Evolutionary conservation across 768 basidiomycete species (phyloP).

Genomic region (Tricholoma furcatifolium): DNA sequence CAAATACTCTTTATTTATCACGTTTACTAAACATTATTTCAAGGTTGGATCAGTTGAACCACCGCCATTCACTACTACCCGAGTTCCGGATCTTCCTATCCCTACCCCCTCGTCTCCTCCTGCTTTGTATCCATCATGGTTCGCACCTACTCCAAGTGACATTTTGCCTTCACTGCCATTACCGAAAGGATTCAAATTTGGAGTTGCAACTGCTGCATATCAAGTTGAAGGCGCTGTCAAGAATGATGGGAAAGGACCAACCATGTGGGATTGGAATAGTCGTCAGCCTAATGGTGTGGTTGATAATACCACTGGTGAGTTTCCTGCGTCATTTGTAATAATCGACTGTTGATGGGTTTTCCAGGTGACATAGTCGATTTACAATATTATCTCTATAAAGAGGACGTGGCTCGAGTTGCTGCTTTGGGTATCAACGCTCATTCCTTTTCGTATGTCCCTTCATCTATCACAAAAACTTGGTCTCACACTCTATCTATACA

Average conservation of each 20-base stretch:
- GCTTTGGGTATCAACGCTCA: constrained; percentile 49
- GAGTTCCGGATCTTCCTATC: constrained; percentile 34
- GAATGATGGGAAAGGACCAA: constrained; percentile 48
- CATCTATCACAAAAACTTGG: neutral
- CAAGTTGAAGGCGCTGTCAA: constrained; percentile 54
- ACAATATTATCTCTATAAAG: constrained; percentile 53
- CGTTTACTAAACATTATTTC: neutral
- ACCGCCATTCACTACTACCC: constrained; percentile 46
- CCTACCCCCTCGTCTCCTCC: constrained; percentile 43
- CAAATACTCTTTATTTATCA: neutral
- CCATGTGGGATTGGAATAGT: constrained; percentile 50
- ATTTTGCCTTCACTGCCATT: constrained; percentile 43
- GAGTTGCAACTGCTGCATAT: constrained; percentile 52
- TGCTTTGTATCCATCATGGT: constrained; percentile 45
- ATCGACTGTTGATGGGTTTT: neutral
- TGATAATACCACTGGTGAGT: constrained; percentile 43
- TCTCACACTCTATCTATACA: neutral
- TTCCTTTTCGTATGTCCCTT: constrained; percentile 43
- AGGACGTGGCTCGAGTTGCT: constrained; percentile 47
- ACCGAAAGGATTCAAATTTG: constrained; percentile 48
- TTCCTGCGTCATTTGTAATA: neutral
- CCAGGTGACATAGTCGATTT: constrained; percentile 47
- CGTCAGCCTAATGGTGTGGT: constrained; percentile 38
- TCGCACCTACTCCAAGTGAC: constrained; percentile 39
- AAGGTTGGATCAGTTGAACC: constrained; percentile 43